These are phyloP conservation scores for Micromonas commoda DNA, from an alignment of 139 green algal genomes.

Conservation along the genomic window DNA sequence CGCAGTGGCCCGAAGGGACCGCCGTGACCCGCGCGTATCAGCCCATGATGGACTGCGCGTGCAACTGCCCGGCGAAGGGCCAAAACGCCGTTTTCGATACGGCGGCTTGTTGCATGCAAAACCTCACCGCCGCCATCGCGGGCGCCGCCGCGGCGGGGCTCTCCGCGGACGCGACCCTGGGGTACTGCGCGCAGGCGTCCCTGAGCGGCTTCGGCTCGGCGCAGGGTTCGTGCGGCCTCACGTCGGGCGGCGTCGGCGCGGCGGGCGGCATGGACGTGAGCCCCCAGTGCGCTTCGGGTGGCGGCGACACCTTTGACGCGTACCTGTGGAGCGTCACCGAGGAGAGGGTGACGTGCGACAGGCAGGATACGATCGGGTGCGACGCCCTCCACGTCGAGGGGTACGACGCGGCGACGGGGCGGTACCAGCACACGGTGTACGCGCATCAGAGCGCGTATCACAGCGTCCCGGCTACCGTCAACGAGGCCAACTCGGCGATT, in stretches of 20 bases:
- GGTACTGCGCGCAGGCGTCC: background rate
- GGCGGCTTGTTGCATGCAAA: conserved; percentile 1
- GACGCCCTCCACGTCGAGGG: conserved; percentile 21
- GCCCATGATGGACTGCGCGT: background rate
- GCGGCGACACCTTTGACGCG: conserved; percentile 16
- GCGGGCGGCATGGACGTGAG: background rate
- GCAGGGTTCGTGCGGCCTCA: too few species aligned
- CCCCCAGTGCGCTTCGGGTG: background rate
- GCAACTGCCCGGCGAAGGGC: background rate
- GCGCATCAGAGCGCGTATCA: conserved; percentile 30
- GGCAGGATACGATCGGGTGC: background rate
- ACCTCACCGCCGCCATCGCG: background rate
- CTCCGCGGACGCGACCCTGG: background rate
- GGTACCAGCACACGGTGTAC: conserved; percentile 25
- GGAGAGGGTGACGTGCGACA: background rate
- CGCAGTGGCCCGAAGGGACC: background rate
- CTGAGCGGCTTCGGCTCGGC: background rate
- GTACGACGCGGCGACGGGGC: conserved; percentile 2
- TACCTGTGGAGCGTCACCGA: background rate
- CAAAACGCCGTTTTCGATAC: background rate
- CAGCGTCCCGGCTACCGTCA: conserved; percentile 1
- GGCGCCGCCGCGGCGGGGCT: background rate
- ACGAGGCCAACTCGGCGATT: conserved; percentile 15
- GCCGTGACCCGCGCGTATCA: background rate
- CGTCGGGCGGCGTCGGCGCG: background rate